Evolutionary conservation across 352 stramenopile genomes (phyloP).

Genomic region (Aphanomyces astaci): DNA sequence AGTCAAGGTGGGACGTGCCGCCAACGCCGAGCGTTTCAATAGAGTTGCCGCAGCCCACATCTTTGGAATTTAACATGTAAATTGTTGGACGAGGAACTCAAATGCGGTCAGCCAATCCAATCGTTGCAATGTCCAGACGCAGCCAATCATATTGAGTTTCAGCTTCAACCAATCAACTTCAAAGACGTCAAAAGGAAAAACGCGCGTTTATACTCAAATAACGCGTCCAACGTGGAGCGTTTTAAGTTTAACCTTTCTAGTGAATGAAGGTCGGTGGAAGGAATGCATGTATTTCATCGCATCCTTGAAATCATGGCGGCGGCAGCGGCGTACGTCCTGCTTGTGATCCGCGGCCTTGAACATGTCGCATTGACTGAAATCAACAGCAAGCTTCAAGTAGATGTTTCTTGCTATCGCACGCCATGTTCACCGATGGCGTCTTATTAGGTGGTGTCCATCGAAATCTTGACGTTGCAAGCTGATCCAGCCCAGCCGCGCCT

Average conservation of each 20-base stretch:
- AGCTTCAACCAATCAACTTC: not conserved
- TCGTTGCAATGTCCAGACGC: not conserved
- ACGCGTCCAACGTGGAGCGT: not conserved
- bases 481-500: conserved; percentile 43
- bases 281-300: not conserved
- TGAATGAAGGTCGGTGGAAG: not conserved
- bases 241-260: not conserved
- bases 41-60: not conserved
- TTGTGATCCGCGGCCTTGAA: conserved; percentile 70
- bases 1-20: not conserved
- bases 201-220: not conserved
- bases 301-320: not conserved
- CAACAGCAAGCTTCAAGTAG: conserved; percentile 49
- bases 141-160: not conserved
- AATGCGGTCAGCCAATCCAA: not conserved
- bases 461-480: conserved; percentile 59
- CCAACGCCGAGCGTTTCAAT: not conserved
- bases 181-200: conserved; percentile 2
- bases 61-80: not conserved
- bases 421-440: not conserved
- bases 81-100: not conserved
- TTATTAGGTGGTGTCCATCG: conserved; percentile 43
- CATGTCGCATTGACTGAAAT: conserved; percentile 61
- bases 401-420: not conserved
- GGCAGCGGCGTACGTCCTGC: conserved; percentile 45